Base-by-base conservation (phyloP, 2,329 filamentous ascomycete species). In the Orbilia oligospora region DNA sequence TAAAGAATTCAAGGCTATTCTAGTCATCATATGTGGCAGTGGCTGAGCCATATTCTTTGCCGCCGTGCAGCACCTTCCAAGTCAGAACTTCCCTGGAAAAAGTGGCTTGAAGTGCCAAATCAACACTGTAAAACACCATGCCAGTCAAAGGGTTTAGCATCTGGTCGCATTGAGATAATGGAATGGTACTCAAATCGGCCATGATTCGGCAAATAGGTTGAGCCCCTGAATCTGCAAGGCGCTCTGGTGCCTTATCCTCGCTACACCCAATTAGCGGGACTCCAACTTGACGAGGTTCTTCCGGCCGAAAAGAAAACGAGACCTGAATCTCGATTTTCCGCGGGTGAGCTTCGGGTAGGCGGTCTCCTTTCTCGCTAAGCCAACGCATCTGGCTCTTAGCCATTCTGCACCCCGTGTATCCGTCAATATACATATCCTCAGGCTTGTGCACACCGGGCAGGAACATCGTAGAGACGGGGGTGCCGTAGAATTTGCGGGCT, bases 401-500 rank as follows among this genome's bases (percentile, higher is more conserved):
- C 76, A 79, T 79, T 51, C 65, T 69, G 8, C 38, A 61, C 20
- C 71, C 76, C 5, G 79, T 80, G 63, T 64, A 33, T 24, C 76
- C 46, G 51, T 80, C 76, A 20, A 67, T 70, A 53, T 65, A 80
- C 53, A 65, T 64, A 58, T 80, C 79, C 6, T 65, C 71, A 24
- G 27, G 22, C 49, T 51, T 27, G 46, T 80, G 79, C 9, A 77
- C 18, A 30, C 41, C 41, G 5, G 79, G 79, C 14, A 49, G 53
- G 68, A 72, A 80, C 1, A 24, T n/a, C n/a, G 55, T 24, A 4
- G 41, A 44, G 24, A 46, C 55, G 3, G 79, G 67, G 8, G 76
- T 80, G 63, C 79, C 79, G 71, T 80, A 80, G 67, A 58, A 65
- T 55, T 73, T 76, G 51, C 79, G 79, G n/a, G 76, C 41, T 30